Evolutionary conservation across 2,329 filamentous ascomycete genomes (phyloP).

Genomic region (Amesomyces nigricolor): DNA sequence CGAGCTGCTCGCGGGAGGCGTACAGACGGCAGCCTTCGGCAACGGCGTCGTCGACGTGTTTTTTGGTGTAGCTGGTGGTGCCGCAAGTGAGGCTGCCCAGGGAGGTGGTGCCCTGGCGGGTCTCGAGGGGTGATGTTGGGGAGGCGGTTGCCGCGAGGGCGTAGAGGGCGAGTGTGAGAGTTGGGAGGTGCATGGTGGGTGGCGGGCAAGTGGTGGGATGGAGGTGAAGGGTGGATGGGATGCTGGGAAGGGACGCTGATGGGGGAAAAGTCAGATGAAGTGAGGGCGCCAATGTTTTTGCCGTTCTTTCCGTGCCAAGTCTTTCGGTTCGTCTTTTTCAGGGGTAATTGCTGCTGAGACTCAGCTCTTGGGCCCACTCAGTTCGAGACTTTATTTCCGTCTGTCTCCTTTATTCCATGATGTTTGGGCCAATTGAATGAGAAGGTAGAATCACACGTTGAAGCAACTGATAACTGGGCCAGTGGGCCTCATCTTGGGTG

Average conservation of each 20-base stretch:
- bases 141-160: constrained; percentile 4
- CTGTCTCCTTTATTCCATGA: no score
- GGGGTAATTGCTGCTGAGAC: no score
- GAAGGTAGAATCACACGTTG: no score
- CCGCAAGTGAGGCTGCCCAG: constrained; percentile 13
- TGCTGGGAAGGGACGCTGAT: neutral
- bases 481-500: no score
- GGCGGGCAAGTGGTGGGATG: neutral
- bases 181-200: constrained; percentile 11
- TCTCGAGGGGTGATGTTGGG: neutral
- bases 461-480: no score
- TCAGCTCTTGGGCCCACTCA: no score
- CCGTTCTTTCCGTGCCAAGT: no score
- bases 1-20: constrained; percentile 15
- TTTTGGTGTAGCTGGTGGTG: constrained; percentile 13
- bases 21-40: constrained; percentile 21
- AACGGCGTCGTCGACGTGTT: constrained; percentile 19
- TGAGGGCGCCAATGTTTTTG: neutral
- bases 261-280: neutral
- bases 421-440: no score
- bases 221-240: neutral
- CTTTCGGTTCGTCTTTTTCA: no score
- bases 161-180: constrained; percentile 11
- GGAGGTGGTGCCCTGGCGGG: constrained; percentile 14
- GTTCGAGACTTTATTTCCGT: no score